These are phyloP conservation scores for Boechera retrofracta DNA, from an alignment of 345 rosid species.

Conservation along the genomic window DNA sequence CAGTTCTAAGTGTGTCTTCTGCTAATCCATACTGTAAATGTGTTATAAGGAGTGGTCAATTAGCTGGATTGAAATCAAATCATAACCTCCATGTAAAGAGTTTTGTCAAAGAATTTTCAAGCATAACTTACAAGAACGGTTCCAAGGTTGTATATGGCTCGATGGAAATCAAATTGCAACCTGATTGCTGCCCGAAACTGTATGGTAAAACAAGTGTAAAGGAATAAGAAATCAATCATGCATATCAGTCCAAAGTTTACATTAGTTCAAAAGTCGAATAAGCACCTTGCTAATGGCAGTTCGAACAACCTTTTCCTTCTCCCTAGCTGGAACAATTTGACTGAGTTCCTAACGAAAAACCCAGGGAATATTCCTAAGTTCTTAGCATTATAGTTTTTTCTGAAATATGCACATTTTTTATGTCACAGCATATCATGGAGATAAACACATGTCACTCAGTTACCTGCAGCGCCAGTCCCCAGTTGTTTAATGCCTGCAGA, in stretches of 20 bases:
- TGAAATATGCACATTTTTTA: slow-evolving; percentile 6
- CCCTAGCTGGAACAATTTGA: slow-evolving; percentile 94
- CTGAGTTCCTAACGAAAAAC: slow-evolving; percentile 78
- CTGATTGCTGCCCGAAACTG: slow-evolving; percentile 97
- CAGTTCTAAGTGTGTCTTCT: slow-evolving; percentile 89
- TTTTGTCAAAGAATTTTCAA: background rate
- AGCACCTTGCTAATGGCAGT: slow-evolving; percentile 96
- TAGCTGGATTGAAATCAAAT: slow-evolving; percentile 1
- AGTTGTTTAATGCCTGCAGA: slow-evolving; percentile 92
- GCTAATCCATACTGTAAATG: slow-evolving; percentile 91
- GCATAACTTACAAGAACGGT: slow-evolving; percentile 81
- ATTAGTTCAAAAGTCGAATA: slow-evolving; percentile 40
- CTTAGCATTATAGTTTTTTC: background rate
- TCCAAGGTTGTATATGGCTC: slow-evolving; percentile 99
- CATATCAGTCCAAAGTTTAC: slow-evolving; percentile 40
- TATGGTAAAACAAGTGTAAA: slow-evolving; percentile 37
- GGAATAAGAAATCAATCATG: background rate
- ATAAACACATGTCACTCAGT: slow-evolving; percentile 11
- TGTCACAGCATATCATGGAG: slow-evolving; percentile 23
- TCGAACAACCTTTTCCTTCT: slow-evolving; percentile 87
- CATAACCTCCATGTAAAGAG: background rate
- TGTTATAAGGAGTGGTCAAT: slow-evolving; percentile 9
- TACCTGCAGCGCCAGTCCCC: slow-evolving; percentile 99
- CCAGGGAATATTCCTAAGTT: slow-evolving; percentile 17
- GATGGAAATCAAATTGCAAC: slow-evolving; percentile 93